Base-by-base conservation (phyloP, 2,329 filamentous ascomycete species). In the Pseudogymnoascus sp. region DNA sequence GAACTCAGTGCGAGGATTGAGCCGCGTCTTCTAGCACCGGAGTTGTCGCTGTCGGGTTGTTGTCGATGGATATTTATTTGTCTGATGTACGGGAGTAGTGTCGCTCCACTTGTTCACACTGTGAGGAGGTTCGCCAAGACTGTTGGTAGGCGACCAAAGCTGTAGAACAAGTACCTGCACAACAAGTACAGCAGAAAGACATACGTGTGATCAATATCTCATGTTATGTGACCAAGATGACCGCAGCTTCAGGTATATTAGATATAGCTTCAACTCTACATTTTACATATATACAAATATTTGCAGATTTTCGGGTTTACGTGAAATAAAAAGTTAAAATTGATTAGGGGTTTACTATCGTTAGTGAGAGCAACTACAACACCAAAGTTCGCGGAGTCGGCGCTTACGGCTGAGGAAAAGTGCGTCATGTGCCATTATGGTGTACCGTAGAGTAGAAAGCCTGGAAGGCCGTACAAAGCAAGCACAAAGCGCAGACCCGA, bases 61-160 rank as follows among this genome's bases (percentile, higher is more conserved):
- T 56, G 46, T 56, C 23, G 46, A 56, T 56, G 46, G 26, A 56
- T 56, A 56, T 56, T 56, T 56, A 56, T 56, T 56, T 56, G 46
- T 56, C 46, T 56, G 46, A 33, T 56, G 46, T 56, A 56, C 46
- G 26, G 46, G n/a, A 33, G 46, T 56, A 56, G 46, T 33, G 46
- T 56, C 46, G 46, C 46, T 56, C 46, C 46, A 56, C 46, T 56
- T 56, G 46, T 56, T 56, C 46, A 33, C 46, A 19, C 46, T 56
- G 46, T 31, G 46, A 56, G 46, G 46, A 56, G 46, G 46, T 33
- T 56, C 29, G 46, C 46, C 46, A 56, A 56, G 46, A 56, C 46
- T 56, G 46, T 19, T 56, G 46, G 46, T 56, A 56, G 46, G 46
- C 46, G 46, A 56, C 46, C 29, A 33, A 33, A 33, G 46, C 46